Conservation (phyloP, 2,329 filamentous ascomycete genomes). For the Karstenula rhodostoma region DNA sequence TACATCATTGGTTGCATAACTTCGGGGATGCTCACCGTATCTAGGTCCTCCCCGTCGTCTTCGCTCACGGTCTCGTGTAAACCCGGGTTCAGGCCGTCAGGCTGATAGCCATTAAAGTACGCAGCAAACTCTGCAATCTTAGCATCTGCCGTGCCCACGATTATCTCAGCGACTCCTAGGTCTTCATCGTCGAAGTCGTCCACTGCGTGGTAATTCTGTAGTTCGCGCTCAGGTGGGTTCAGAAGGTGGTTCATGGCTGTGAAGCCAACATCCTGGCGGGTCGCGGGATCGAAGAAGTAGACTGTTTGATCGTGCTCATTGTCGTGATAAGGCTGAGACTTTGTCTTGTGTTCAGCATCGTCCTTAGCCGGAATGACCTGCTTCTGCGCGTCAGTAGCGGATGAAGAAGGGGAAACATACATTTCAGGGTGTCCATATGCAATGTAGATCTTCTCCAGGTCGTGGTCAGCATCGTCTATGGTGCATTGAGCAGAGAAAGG, state of each 20-base stretch:
- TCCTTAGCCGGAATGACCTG: background rate
- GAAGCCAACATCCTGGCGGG: background rate
- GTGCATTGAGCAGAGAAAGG: background rate
- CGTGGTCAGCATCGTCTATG: background rate
- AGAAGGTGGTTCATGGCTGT: slow-evolving; percentile 2
- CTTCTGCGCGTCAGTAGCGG: background rate
- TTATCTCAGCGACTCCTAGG: background rate
- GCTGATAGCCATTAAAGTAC: background rate
- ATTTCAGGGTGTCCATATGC: background rate
- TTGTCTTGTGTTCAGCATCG: background rate
- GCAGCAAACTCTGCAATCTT: background rate
- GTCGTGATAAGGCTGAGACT: background rate
- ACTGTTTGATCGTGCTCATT: background rate
- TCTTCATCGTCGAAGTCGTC: background rate
- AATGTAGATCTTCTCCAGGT: background rate
- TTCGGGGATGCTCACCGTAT: background rate
- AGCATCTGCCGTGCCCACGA: background rate
- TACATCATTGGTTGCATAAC: background rate
- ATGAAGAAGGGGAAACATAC: background rate
- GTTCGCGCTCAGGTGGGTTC: background rate
- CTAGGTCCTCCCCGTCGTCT: background rate
- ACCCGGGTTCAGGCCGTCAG: background rate
- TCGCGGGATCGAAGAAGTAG: background rate
- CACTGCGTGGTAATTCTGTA: background rate
- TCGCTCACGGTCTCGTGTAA: background rate